Conservation (phyloP, 306 rosid species). For the Morella rubra region DNA sequence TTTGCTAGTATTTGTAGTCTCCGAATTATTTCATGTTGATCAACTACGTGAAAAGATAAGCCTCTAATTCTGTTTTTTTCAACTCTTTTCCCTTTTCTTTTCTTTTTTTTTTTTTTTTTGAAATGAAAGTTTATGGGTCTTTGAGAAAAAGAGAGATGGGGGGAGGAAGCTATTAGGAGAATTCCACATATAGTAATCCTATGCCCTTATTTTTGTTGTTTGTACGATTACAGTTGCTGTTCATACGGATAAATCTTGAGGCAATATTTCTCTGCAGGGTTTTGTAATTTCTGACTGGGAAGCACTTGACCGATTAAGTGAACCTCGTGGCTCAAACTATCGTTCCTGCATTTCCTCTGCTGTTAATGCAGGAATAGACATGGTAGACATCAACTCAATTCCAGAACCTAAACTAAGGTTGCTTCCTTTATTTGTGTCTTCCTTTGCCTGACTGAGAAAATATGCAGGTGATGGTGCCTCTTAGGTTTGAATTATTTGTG, state of each 20-base stretch:
- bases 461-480: slow-evolving; percentile 80
- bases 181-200: neutral
- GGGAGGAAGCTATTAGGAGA: neutral
- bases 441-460: slow-evolving; percentile 24
- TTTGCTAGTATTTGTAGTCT: neutral
- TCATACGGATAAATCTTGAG: slow-evolving; percentile 3
- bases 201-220: slow-evolving; percentile 10
- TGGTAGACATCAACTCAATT: slow-evolving; percentile 48
- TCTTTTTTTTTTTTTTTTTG: neutral
- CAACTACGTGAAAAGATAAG: neutral
- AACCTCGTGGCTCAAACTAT: slow-evolving; percentile 61
- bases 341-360: slow-evolving; percentile 57
- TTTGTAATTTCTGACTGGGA: slow-evolving; percentile 85
- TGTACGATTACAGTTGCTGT: neutral
- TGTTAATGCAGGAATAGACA: slow-evolving; percentile 85
- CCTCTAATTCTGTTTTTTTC: neutral
- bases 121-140: neutral
- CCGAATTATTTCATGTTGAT: neutral
- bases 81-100: no score
- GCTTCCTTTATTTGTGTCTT: slow-evolving; percentile 2
- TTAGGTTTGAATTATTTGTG: slow-evolving; percentile 46
- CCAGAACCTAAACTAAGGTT: slow-evolving; percentile 11
- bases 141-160: neutral
- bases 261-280: slow-evolving; percentile 54
- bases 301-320: slow-evolving; percentile 64